A percentile compares a stretch with the other conserved stretches of the same genome.
Evolutionary conservation across 2,329 filamentous ascomycete species (phyloP).

Genomic region (Grosmannia penicillata): DNA sequence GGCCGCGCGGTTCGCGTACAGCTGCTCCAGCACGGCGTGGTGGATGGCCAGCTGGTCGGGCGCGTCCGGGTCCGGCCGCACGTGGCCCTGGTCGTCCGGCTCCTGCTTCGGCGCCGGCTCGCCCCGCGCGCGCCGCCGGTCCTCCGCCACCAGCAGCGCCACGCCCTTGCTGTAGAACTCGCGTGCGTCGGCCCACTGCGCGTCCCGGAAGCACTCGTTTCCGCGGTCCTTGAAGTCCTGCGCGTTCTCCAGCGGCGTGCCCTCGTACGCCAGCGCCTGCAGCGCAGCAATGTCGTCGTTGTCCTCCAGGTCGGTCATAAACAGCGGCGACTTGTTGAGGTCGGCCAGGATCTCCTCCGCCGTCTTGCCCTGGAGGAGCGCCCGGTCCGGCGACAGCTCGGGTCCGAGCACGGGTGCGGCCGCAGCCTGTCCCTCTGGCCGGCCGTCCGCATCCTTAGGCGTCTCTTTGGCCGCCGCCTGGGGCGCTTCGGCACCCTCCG

Average conservation of each 20-base stretch:
- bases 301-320: constrained; percentile 89
- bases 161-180: constrained; percentile 90
- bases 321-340: constrained; percentile 57
- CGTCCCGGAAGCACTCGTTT: constrained; percentile 69
- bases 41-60: constrained; percentile 48
- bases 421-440: too few species aligned
- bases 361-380: constrained; percentile 27
- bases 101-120: constrained; percentile 8
- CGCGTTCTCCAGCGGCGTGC: constrained; percentile 70
- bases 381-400: constrained; percentile 29
- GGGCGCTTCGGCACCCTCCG: too few species aligned
- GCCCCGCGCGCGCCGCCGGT: constrained; percentile 34
- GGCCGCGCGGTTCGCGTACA: constrained; percentile 76
- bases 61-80: constrained; percentile 24
- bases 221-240: constrained; percentile 80
- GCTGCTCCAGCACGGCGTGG: constrained; percentile 53
- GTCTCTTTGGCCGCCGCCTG: too few species aligned
- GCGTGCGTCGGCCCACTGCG: constrained; percentile 66
- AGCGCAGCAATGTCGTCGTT: constrained; percentile 78
- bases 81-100: constrained; percentile 8
- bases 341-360: constrained; percentile 41
- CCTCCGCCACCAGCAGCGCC: constrained; percentile 50
- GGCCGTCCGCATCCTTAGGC: too few species aligned
- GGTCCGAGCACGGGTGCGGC: constrained; percentile 15
- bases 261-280: constrained; percentile 83